Percentiles rank a stretch among this genome's conserved stretches.
Evolutionary conservation across 805 yeast genomes (phyloP).

Genomic region (Lipomyces starkeyi): DNA sequence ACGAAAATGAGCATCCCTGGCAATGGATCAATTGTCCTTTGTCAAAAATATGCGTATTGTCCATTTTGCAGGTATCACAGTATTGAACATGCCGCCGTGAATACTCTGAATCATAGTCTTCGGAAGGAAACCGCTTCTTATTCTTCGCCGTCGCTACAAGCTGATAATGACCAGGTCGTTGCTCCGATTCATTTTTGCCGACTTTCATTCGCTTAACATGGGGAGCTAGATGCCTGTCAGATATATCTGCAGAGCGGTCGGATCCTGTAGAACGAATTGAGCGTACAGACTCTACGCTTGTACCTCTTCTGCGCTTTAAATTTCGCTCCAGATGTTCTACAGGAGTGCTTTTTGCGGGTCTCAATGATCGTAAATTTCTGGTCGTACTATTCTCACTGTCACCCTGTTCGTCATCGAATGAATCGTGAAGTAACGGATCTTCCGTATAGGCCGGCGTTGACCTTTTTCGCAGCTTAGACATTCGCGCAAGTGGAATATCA

Average conservation of each 20-base stretch:
- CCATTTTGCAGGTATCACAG: constrained; percentile 21
- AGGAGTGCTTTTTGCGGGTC: not conserved
- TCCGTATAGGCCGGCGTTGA: not conserved
- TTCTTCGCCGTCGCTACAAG: not conserved
- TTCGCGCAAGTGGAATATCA: not conserved
- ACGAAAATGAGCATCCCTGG: constrained; percentile 34
- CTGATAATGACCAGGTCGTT: not conserved
- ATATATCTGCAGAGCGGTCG: not conserved
- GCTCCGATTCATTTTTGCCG: not conserved
- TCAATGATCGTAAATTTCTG: not conserved
- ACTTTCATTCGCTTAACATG: not conserved
- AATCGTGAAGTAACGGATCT: not conserved
- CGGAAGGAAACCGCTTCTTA: constrained; percentile 8
- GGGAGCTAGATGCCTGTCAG: not conserved
- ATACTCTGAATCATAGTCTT: constrained; percentile 18
- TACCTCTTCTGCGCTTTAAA: not conserved
- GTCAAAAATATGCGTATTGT: not conserved
- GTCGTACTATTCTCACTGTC: not conserved
- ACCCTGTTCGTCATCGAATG: not conserved
- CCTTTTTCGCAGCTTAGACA: not conserved
- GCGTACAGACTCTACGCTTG: not conserved
- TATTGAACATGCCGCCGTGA: constrained; percentile 18
- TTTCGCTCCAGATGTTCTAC: not conserved
- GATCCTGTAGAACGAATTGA: not conserved
- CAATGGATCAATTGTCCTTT: constrained; percentile 23